phyloP scores from a whole-genome alignment of 441 rosid genomes.

The Isatis lusitanica region DNA sequence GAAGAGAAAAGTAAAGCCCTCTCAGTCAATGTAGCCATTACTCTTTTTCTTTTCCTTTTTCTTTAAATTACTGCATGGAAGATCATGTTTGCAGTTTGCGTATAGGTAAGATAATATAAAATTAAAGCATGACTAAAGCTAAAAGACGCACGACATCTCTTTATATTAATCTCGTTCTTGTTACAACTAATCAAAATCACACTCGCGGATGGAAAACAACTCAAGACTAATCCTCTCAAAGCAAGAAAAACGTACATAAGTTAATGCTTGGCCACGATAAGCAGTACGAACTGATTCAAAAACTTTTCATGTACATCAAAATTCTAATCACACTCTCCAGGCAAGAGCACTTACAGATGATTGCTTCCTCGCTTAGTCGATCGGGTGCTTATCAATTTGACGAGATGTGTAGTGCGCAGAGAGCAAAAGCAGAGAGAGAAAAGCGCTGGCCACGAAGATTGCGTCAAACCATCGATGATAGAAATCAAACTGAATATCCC shows the following conservation, averaged over 20 bases:
- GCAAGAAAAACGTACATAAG: background rate
- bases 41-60: constrained; percentile 5
- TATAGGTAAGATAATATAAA: background rate
- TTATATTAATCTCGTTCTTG: background rate
- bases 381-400: constrained; percentile 92
- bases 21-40: constrained; percentile 23
- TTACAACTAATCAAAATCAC: constrained; percentile 14
- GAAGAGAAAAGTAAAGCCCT: background rate
- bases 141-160: background rate
- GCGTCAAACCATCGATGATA: constrained; percentile 99
- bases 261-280: constrained; percentile 1
- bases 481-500: constrained; percentile 97
- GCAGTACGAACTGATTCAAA: background rate
- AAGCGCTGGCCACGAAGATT: constrained; percentile 94
- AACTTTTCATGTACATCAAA: background rate
- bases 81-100: background rate
- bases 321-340: background rate
- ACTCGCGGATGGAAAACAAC: background rate
- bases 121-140: background rate
- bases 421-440: constrained; percentile 87
- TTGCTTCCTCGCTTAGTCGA: constrained; percentile 51
- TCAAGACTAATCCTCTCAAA: constrained; percentile 16
- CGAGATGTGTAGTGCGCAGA: constrained; percentile 98
- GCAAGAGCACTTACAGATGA: constrained; percentile 22
- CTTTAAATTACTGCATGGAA: constrained; percentile 4